These are phyloP conservation scores for Calophaca sinica DNA, from an alignment of 306 rosid genomes.

Conservation along the genomic window DNA sequence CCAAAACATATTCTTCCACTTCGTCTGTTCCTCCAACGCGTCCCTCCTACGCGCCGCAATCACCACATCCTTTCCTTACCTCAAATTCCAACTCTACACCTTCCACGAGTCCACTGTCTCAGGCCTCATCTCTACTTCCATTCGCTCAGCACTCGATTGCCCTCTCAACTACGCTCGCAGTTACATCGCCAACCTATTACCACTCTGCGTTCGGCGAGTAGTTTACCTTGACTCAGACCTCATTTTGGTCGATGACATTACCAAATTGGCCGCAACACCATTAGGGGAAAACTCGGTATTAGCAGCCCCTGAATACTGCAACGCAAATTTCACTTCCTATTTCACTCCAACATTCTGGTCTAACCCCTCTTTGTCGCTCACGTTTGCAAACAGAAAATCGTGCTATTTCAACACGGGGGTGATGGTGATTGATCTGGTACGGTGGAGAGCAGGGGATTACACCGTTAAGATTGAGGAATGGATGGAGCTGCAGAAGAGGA, in stretches of 20 bases:
- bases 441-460: too few relatives aligned
- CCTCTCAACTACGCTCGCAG: slow-evolving; percentile 89
- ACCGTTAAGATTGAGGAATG: too few relatives aligned
- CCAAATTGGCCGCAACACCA: slow-evolving; percentile 65
- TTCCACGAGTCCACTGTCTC: slow-evolving; percentile 66
- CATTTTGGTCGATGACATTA: slow-evolving; percentile 84
- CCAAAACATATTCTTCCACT: too few relatives aligned
- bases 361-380: too few relatives aligned
- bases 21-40: slow-evolving; percentile 42
- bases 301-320: slow-evolving; percentile 40
- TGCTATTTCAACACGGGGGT: too few relatives aligned
- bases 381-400: too few relatives aligned
- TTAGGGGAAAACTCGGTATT: slow-evolving; percentile 51
- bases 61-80: slow-evolving; percentile 74
- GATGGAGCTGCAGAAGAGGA: too few relatives aligned
- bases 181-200: slow-evolving; percentile 72
- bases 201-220: slow-evolving; percentile 68
- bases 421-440: too few relatives aligned
- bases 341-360: too few relatives aligned
- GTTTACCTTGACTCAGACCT: slow-evolving; percentile 92
- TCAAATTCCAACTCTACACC: slow-evolving; percentile 69
- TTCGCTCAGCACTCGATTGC: slow-evolving; percentile 88
- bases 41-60: slow-evolving; percentile 64
- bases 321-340: too few relatives aligned
- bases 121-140: slow-evolving; percentile 81